Evolutionary conservation across 257 asterid species (phyloP).

Genomic region (Solanum arcanum): DNA sequence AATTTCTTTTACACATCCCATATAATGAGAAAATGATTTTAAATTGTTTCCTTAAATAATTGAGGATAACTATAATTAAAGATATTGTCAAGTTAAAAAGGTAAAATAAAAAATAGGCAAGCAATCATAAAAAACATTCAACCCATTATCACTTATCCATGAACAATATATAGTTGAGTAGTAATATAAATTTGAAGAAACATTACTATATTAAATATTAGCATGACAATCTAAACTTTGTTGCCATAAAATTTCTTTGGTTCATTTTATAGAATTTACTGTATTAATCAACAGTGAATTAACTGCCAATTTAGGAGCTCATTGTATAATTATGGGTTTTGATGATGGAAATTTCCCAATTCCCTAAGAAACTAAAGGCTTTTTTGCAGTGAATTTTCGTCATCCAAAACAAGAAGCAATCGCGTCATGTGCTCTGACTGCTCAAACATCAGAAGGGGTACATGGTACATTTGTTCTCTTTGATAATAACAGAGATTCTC

Average conservation of each 20-base stretch:
- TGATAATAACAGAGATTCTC: background rate
- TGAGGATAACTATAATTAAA: background rate
- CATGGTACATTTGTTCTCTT: background rate
- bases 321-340: background rate
- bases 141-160: background rate
- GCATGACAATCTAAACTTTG: background rate
- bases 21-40: background rate
- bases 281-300: background rate
- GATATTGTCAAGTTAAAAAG: background rate
- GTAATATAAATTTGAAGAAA: too few species aligned
- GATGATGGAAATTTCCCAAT: background rate
- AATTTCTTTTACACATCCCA: background rate
- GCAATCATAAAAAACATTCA: background rate
- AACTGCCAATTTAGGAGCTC: background rate
- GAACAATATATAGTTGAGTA: background rate
- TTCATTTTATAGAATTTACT: background rate
- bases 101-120: background rate
- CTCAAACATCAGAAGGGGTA: background rate
- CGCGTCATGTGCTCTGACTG: background rate
- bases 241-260: background rate
- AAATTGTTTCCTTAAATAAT: background rate
- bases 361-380: background rate
- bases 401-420: background rate
- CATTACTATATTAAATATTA: background rate
- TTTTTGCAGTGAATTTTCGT: background rate